These are phyloP conservation scores for Musa balbisiana DNA, from an alignment of 202 grass and related monocot species.

Conservation along the genomic window DNA sequence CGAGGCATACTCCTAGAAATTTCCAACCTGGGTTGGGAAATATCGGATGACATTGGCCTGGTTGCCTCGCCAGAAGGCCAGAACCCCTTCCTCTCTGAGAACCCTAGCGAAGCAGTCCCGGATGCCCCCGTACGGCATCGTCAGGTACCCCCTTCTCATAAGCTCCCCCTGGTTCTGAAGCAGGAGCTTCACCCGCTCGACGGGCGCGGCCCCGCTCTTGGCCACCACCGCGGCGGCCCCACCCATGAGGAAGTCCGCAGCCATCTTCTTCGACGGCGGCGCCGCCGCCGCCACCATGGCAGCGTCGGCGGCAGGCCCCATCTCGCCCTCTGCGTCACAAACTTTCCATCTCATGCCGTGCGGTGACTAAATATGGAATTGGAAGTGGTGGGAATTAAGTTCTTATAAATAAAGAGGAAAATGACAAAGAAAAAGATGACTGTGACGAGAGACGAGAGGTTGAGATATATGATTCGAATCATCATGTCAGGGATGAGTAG, in stretches of 20 bases:
- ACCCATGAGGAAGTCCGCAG: conserved; percentile 63
- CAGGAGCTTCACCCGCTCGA: conserved; percentile 87
- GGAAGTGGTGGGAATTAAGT: no score
- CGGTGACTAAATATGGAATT: no score
- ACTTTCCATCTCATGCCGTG: no score
- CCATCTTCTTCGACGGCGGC: conserved; percentile 31
- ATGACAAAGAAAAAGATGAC: no score
- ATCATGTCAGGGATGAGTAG: no score
- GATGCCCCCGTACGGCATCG: conserved; percentile 57
- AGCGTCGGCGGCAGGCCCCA: background rate
- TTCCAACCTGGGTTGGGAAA: conserved; percentile 77
- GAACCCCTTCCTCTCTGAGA: conserved; percentile 55
- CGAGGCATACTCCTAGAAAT: background rate
- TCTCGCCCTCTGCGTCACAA: no score
- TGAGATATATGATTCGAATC: no score
- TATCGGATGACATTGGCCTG: conserved; percentile 87
- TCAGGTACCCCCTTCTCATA: conserved; percentile 55
- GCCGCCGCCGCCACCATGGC: background rate
- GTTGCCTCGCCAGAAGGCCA: conserved; percentile 74
- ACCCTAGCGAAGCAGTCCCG: conserved; percentile 49
- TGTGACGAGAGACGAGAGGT: no score
- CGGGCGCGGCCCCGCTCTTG: conserved; percentile 63
- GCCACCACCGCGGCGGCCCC: conserved; percentile 59
- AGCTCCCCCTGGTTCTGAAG: conserved; percentile 86
- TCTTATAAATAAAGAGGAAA: no score